Evolutionary conservation across 2,329 filamentous ascomycete species (phyloP).

Genomic region (Coleophoma cylindrospora): DNA sequence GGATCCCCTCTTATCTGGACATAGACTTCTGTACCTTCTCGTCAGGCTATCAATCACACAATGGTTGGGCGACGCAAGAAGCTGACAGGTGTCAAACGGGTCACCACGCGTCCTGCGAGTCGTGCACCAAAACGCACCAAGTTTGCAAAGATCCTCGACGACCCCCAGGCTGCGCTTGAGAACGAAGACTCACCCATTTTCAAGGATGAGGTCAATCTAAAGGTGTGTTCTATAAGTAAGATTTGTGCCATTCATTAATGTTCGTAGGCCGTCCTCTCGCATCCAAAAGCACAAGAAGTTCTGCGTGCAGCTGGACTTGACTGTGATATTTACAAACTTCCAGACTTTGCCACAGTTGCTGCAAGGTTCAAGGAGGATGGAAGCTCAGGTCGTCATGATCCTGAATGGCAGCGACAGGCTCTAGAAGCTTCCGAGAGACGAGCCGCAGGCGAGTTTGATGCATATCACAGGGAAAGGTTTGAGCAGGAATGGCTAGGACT

Average conservation of each 20-base stretch:
- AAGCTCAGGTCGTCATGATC: constrained; percentile 46
- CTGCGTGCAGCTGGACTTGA: constrained; percentile 33
- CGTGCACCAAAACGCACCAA: neutral
- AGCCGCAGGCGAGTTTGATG: constrained; percentile 48
- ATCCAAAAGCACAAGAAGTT: constrained; percentile 24
- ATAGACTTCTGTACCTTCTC: neutral
- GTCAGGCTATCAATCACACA: neutral
- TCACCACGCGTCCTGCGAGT: neutral
- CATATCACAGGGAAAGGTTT: constrained; percentile 46
- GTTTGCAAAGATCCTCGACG: neutral
- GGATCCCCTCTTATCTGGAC: neutral
- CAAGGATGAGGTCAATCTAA: constrained; percentile 4
- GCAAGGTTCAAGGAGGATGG: constrained; percentile 52
- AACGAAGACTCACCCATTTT: constrained; percentile 6
- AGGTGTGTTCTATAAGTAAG: neutral
- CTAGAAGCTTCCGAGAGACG: constrained; percentile 45
- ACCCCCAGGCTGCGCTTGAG: constrained; percentile 1
- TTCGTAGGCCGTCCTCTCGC: constrained; percentile 34
- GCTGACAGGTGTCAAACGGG: neutral
- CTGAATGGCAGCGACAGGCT: constrained; percentile 51
- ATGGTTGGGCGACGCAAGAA: neutral
- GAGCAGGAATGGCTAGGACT: constrained; percentile 19
- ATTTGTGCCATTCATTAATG: constrained; percentile 17
- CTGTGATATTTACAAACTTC: constrained; percentile 30
- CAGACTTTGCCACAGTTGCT: constrained; percentile 42